Conservation (phyloP, 768 basidiomycete species). For the Boletus subparvulus region DNA sequence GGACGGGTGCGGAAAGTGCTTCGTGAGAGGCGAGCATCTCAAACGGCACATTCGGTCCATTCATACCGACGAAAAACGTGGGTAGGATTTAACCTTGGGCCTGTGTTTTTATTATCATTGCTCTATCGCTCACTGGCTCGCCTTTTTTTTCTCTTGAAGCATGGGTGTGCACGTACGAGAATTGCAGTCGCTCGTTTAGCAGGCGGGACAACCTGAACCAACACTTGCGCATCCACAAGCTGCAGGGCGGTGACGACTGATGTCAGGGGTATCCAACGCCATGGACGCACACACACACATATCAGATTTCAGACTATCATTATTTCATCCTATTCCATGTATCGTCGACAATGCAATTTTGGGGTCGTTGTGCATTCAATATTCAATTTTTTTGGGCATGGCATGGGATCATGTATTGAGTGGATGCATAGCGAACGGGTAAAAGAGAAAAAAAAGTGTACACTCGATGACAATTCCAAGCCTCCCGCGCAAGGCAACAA, state of each 20-base stretch:
- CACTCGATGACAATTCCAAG: slow-evolving; percentile 3
- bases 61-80: slow-evolving; percentile 84
- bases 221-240: slow-evolving; percentile 62
- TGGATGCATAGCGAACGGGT: slow-evolving; percentile 10
- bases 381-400: slow-evolving; percentile 2
- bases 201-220: slow-evolving; percentile 76
- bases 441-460: slow-evolving; percentile 15
- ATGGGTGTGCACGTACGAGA: slow-evolving; percentile 48
- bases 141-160: slow-evolving; percentile 21
- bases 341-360: slow-evolving; percentile 3
- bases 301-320: slow-evolving; percentile 9
- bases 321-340: slow-evolving; percentile 23
- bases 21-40: slow-evolving; percentile 76
- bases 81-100: slow-evolving; percentile 29
- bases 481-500: not conserved
- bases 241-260: slow-evolving; percentile 22
- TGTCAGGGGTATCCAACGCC: not conserved
- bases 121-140: not conserved
- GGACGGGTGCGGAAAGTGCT: slow-evolving; percentile 74
- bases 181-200: slow-evolving; percentile 71
- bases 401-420: slow-evolving; percentile 22
- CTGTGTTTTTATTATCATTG: not conserved
- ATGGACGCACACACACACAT: not conserved
- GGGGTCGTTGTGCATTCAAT: not conserved
- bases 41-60: slow-evolving; percentile 79